phyloP scores from a whole-genome alignment of 768 basidiomycete genomes.

The Lactifluus subvellereus region DNA sequence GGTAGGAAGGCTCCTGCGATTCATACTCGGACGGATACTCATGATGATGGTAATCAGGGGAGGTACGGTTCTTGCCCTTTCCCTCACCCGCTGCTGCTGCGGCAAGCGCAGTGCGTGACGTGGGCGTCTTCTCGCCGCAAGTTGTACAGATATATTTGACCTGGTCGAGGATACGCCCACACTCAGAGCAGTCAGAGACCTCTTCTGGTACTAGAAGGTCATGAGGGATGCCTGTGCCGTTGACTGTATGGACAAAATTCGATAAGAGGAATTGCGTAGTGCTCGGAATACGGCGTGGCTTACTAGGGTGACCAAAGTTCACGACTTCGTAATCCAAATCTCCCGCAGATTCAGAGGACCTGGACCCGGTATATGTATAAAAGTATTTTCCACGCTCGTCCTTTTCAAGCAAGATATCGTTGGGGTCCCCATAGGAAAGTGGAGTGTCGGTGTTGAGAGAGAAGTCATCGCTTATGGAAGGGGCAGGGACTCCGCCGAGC shows the following conservation, averaged over 20 bases:
- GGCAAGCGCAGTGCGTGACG: conserved; percentile 21
- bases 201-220: conserved; percentile 49
- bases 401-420: conserved; percentile 6
- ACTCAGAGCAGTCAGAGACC: conserved; percentile 79
- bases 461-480: conserved; percentile 20
- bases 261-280: neutral
- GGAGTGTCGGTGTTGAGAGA: conserved; percentile 22
- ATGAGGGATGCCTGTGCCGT: conserved; percentile 34
- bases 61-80: conserved; percentile 40
- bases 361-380: conserved; percentile 5
- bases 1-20: neutral
- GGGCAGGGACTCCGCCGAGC: conserved; percentile 1
- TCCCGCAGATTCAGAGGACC: conserved; percentile 15
- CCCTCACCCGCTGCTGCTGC: conserved; percentile 37
- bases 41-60: conserved; percentile 14
- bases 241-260: neutral
- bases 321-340: conserved; percentile 14
- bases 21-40: neutral
- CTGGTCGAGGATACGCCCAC: conserved; percentile 66
- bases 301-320: conserved; percentile 2
- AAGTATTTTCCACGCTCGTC: conserved; percentile 16
- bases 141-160: conserved; percentile 87
- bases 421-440: conserved; percentile 5
- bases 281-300: neutral
- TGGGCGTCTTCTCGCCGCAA: conserved; percentile 72